Percentiles rank a stretch among this genome's conserved stretches.
Conservation (phyloP, 495 filamentous ascomycete genomes). For the Trichoderma parareesei region DNA sequence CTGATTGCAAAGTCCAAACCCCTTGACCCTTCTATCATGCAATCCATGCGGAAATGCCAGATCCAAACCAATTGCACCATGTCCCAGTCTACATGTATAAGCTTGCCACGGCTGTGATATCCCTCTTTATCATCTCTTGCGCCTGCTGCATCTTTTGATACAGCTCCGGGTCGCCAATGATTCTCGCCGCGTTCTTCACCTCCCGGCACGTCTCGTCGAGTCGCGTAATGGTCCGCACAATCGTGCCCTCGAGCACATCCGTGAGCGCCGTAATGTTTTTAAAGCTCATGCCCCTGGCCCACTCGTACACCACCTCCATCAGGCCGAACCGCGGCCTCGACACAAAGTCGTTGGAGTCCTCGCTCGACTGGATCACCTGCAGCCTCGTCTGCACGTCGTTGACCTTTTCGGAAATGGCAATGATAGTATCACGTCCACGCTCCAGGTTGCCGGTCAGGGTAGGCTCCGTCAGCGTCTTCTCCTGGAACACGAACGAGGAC, state of each 20-base stretch:
- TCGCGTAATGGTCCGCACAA: constrained; percentile 85
- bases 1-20: no score
- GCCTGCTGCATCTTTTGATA: constrained; percentile 94
- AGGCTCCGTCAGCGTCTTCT: constrained; percentile 81
- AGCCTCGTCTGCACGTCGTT: constrained; percentile 78
- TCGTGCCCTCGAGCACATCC: constrained; percentile 93
- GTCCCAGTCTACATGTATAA: constrained; percentile 57
- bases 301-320: constrained; percentile 97
- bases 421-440: constrained; percentile 75
- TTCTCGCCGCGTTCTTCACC: constrained; percentile 91
- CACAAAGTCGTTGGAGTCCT: constrained; percentile 88
- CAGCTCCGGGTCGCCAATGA: constrained; percentile 90
- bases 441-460: constrained; percentile 79
- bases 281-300: constrained; percentile 96
- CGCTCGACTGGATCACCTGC: constrained; percentile 82
- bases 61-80: not conserved
- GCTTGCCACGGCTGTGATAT: constrained; percentile 84
- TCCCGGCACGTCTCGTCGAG: constrained; percentile 95
- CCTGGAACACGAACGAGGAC: constrained; percentile 96
- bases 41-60: no score
- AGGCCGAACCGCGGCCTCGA: constrained; percentile 81
- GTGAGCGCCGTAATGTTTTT: constrained; percentile 95
- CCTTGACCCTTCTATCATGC: no score
- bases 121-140: constrained; percentile 94
- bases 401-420: constrained; percentile 81